phyloP scores from a whole-genome alignment of 768 basidiomycete genomes.

The Mycena latifolia region DNA sequence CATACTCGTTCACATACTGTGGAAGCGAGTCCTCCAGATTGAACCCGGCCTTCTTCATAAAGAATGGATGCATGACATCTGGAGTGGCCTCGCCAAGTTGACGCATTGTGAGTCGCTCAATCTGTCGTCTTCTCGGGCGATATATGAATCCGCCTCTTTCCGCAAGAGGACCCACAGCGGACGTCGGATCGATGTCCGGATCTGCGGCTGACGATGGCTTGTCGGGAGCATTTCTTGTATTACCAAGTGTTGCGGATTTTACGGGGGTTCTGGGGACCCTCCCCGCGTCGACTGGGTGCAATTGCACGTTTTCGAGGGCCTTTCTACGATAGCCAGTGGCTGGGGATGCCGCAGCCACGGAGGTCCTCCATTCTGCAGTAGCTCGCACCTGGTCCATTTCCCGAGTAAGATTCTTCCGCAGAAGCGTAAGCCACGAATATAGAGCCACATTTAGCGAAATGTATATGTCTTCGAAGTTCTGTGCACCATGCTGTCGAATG shows the following conservation, averaged over 20 bases:
- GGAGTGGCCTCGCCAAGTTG: slow-evolving; percentile 92
- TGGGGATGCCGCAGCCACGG: slow-evolving; percentile 45
- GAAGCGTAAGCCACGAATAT: slow-evolving; percentile 84
- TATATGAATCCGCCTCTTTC: slow-evolving; percentile 59
- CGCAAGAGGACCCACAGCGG: slow-evolving; percentile 17
- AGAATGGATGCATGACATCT: slow-evolving; percentile 89
- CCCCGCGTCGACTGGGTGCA: slow-evolving; percentile 40
- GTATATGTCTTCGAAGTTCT: slow-evolving; percentile 81
- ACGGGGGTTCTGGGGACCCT: slow-evolving; percentile 27
- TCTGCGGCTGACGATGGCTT: not conserved
- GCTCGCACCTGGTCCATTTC: slow-evolving; percentile 84
- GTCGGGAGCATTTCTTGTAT: slow-evolving; percentile 17
- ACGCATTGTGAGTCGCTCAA: slow-evolving; percentile 86
- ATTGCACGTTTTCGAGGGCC: slow-evolving; percentile 49
- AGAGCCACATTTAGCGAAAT: slow-evolving; percentile 87
- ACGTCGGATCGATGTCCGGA: slow-evolving; percentile 1
- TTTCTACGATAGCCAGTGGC: slow-evolving; percentile 51
- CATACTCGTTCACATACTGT: slow-evolving; percentile 90
- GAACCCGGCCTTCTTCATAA: slow-evolving; percentile 88
- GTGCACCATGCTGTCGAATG: slow-evolving; percentile 62
- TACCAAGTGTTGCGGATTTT: slow-evolving; percentile 24
- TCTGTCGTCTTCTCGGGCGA: slow-evolving; percentile 68
- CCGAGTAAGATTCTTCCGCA: slow-evolving; percentile 79
- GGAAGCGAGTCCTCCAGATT: slow-evolving; percentile 88
- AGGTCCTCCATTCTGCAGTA: slow-evolving; percentile 65